Conservation (phyloP, 345 rosid species). For the Diplotaxis tenuifolia region DNA sequence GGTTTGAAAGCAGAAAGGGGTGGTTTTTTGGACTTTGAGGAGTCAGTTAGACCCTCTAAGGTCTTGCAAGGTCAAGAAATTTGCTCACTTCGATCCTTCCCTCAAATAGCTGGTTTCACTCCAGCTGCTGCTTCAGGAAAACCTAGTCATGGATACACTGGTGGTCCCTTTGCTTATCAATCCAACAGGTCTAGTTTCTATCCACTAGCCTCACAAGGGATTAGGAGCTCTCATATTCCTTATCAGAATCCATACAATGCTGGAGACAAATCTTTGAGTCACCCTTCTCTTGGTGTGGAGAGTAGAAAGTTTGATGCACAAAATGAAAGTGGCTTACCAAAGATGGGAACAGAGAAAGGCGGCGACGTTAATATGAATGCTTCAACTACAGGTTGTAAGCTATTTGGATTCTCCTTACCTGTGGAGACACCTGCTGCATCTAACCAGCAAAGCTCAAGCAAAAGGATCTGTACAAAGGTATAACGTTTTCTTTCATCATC, state of each 20-base stretch:
- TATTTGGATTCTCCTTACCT: constrained; percentile 68
- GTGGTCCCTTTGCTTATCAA: constrained; percentile 48
- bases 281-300: constrained; percentile 17
- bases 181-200: constrained; percentile 48
- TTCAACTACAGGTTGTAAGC: constrained; percentile 54
- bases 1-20: constrained; percentile 51
- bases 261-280: constrained; percentile 35
- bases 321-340: constrained; percentile 42
- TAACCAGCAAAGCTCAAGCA: constrained; percentile 47
- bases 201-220: constrained; percentile 53
- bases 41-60: constrained; percentile 85
- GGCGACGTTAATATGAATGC: constrained; percentile 39
- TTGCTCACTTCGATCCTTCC: constrained; percentile 59
- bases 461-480: constrained; percentile 94
- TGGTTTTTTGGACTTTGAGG: constrained; percentile 80
- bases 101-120: constrained; percentile 50
- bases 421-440: constrained; percentile 48
- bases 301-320: constrained; percentile 32
- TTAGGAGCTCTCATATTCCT: constrained; percentile 47
- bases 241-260: constrained; percentile 49
- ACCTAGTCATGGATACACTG: constrained; percentile 43
- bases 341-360: constrained; percentile 43
- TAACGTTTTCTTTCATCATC: constrained; percentile 22
- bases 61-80: constrained; percentile 99
- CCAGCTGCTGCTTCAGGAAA: constrained; percentile 54